Evolutionary conservation across 192 early-diverging fungal genomes (phyloP).

Genomic region (Gigaspora rosea): DNA sequence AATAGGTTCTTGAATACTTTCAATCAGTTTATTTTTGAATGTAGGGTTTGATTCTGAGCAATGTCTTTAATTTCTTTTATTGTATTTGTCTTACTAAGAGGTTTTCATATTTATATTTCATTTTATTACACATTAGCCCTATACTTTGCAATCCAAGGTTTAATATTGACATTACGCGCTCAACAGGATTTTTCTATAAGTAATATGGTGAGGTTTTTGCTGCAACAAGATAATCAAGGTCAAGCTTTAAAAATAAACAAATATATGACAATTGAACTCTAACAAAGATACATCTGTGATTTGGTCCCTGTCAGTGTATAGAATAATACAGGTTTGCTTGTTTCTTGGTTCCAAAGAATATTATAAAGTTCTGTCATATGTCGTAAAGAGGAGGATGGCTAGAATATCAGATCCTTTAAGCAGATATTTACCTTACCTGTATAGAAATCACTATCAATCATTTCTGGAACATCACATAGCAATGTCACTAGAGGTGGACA

Average conservation of each 20-base stretch:
- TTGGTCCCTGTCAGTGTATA: background rate
- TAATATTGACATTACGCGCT: background rate
- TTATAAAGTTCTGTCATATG: background rate
- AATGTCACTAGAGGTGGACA: no score
- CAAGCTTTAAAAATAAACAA: background rate
- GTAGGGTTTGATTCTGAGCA: background rate
- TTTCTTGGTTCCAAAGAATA: background rate
- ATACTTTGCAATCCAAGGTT: background rate
- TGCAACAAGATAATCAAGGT: background rate
- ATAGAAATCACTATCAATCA: background rate
- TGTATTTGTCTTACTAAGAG: background rate
- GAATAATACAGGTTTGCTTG: background rate
- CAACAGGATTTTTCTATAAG: background rate
- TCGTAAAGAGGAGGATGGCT: background rate
- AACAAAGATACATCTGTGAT: background rate
- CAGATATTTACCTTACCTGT: background rate
- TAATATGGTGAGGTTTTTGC: background rate
- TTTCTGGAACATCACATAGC: background rate
- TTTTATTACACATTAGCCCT: background rate
- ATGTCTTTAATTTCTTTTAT: background rate
- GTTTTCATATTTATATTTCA: background rate
- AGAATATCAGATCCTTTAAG: background rate
- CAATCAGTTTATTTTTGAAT: background rate
- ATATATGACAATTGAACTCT: background rate
- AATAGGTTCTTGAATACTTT: background rate